Conservation (phyloP, 2,329 filamentous ascomycete genomes). For the Fusarium foetens region DNA sequence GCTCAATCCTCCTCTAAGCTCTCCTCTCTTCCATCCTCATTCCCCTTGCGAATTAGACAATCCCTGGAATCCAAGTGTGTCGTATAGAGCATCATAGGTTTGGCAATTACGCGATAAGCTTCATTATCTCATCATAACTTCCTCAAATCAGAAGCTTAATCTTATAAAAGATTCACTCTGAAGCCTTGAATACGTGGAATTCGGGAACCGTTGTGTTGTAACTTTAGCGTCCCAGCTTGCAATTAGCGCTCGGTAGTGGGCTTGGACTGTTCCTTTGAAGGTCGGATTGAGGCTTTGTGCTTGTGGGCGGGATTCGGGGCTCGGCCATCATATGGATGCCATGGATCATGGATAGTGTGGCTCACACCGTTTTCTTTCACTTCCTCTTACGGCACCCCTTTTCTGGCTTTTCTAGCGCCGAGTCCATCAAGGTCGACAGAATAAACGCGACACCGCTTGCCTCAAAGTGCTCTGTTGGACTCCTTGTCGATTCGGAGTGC, state of each 20-base stretch:
- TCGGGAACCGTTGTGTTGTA: conserved; percentile 30
- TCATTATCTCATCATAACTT: not conserved
- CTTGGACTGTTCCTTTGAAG: conserved; percentile 23
- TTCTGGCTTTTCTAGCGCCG: not conserved
- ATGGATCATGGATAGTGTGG: conserved; percentile 33
- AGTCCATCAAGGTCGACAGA: conserved; percentile 24
- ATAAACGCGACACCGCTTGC: conserved; percentile 8
- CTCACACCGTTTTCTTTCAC: conserved; percentile 41
- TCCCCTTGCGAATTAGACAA: conserved; percentile 21
- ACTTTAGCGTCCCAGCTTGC: conserved; percentile 21
- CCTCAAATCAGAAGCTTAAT: not conserved
- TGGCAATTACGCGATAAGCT: not conserved
- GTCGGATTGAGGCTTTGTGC: conserved; percentile 36
- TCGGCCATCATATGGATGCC: conserved; percentile 32
- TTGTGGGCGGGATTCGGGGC: conserved; percentile 28
- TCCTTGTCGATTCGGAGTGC: conserved; percentile 36
- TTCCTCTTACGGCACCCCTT: conserved; percentile 16
- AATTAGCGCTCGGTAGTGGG: conserved; percentile 34
- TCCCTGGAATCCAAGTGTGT: not conserved
- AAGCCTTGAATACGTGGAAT: conserved; percentile 15
- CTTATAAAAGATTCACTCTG: not conserved
- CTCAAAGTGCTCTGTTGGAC: not conserved
- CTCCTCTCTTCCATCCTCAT: conserved; percentile 10
- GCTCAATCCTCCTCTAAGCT: conserved; percentile 4
- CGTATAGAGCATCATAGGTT: not conserved